Conservation (phyloP, 2,329 filamentous ascomycete genomes). For the Neocatenulostroma microsporum region DNA sequence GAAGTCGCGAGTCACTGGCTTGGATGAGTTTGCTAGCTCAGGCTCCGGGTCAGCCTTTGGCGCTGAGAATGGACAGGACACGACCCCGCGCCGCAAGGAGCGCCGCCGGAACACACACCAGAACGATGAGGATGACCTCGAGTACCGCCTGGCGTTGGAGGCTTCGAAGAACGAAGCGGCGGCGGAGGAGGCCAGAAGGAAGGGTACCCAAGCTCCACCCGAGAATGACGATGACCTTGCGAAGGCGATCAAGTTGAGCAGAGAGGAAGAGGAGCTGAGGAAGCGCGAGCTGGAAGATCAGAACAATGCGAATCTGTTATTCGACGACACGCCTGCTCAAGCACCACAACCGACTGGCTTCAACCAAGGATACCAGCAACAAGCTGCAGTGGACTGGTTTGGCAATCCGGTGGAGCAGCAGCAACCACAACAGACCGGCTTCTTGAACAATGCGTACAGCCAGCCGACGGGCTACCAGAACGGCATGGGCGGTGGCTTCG, state of each 20-base stretch:
- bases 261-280: constrained; percentile 84
- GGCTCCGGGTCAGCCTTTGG: constrained; percentile 34
- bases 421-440: constrained; percentile 51
- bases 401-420: constrained; percentile 82
- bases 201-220: constrained; percentile 36
- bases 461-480: constrained; percentile 68
- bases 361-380: constrained; percentile 97
- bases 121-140: constrained; percentile 72
- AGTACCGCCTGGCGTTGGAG: constrained; percentile 84
- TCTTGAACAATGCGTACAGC: constrained; percentile 59
- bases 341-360: constrained; percentile 69
- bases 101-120: constrained; percentile 16
- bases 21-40: constrained; percentile 65
- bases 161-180: constrained; percentile 94
- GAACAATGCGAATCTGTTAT: constrained; percentile 71
- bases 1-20: constrained; percentile 91
- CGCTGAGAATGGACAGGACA: constrained; percentile 14
- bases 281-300: constrained; percentile 77
- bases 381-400: constrained; percentile 92
- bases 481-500: constrained; percentile 61
- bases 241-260: constrained; percentile 90
- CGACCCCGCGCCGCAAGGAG: constrained; percentile 39
- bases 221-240: constrained; percentile 77
- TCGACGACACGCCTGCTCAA: constrained; percentile 66
- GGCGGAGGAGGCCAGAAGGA: constrained; percentile 70